Evolutionary conservation across 306 rosid species (phyloP), one percentile per base, ranked within the genome.

Genomic region (Lagenaria siceraria): DNA sequence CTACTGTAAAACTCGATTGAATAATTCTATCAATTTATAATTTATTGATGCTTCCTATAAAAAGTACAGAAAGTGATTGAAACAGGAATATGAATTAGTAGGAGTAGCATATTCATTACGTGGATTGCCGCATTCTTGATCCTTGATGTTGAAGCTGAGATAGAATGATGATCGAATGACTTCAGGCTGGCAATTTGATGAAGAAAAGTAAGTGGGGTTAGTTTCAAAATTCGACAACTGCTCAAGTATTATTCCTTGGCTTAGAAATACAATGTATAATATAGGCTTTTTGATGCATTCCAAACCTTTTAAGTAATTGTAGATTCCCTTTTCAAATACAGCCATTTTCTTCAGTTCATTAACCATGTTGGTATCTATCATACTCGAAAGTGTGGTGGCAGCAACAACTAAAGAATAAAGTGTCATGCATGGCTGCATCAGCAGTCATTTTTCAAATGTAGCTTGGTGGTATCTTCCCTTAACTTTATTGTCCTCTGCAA

Each of bases 161-260:
- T 90, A 85, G 97, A 91, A 83, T 85, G 93, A 94, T 92, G 24
- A 78, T 87, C 81, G 87, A 91, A 89, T 94, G 98, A 84, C 88
- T 94, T 74, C 92, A 91, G 79, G 96, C 97, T 73, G 70, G 98
- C 95, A 42, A 94, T 94, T 84, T 63, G 43, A 17, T 87, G 74
- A 56, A 90, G 98, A 94, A 81, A 97, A 90, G 89, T 90, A 59
- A 85, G 96, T 83, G 98, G 90, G 98, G 98, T 89, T 79, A 86
- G 82, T 65, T 62, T 48, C 29, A 33, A 36, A 25, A 52, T 35
- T 77, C 31, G 27, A 49, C 77, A 53, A 63, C 73, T 61, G 42
- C 79, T 78, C 40, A 46, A 49, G 11, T 27, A 46, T 40, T 40
- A 40, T 40, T 40, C 43, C 43, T 8, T 40, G 43, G 11, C 48